These are phyloP conservation scores for Blumeria graminis DNA, from an alignment of 2,329 filamentous ascomycete genomes.

Conservation along the genomic window DNA sequence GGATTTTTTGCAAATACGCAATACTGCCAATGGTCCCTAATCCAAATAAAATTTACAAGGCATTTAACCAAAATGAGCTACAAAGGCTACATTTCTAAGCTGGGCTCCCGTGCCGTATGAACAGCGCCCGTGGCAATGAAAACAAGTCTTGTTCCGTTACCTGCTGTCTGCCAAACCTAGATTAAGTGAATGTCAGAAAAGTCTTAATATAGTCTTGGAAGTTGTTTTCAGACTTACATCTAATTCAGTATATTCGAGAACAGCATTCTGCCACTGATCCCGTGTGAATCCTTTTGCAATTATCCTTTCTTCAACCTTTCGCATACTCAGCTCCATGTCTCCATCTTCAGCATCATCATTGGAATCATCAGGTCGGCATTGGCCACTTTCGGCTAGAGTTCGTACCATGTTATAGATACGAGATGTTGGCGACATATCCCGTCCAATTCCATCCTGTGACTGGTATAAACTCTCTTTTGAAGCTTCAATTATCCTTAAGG, in stretches of 20 bases:
- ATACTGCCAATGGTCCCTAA: too few relatives aligned
- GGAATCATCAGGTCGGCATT: slow-evolving; percentile 18
- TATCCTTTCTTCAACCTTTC: slow-evolving; percentile 72
- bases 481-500: slow-evolving; percentile 70
- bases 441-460: slow-evolving; percentile 33
- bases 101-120: too few relatives aligned
- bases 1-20: too few relatives aligned
- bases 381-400: slow-evolving; percentile 62
- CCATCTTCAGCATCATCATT: slow-evolving; percentile 48
- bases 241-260: slow-evolving; percentile 71
- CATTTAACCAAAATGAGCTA: too few relatives aligned
- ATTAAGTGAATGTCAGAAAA: background rate
- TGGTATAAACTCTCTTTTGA: slow-evolving; percentile 76
- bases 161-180: slow-evolving; percentile 58
- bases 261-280: slow-evolving; percentile 65
- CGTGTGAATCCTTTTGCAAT: slow-evolving; percentile 92
- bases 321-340: slow-evolving; percentile 56
- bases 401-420: slow-evolving; percentile 93
- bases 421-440: slow-evolving; percentile 57
- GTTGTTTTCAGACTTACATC: slow-evolving; percentile 31
- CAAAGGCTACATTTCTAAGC: too few relatives aligned
- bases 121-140: slow-evolving; percentile 24
- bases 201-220: background rate
- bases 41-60: too few relatives aligned
- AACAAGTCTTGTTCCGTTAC: slow-evolving; percentile 43